Evolutionary conservation across 768 basidiomycete species (phyloP).

Genomic region (Suillus variegatus): DNA sequence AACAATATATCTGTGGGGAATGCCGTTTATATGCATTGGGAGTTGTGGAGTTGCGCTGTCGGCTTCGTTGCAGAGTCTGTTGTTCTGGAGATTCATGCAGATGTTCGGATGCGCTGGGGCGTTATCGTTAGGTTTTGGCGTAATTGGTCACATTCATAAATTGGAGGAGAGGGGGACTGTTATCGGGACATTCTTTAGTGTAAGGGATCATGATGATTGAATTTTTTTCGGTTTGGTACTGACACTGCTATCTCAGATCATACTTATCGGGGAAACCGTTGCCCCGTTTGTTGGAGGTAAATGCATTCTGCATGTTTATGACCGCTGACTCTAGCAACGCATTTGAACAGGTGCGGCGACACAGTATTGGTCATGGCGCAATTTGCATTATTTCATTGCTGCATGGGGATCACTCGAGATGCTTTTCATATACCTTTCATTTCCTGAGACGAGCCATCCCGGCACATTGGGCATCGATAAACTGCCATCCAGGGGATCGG

Average conservation of each 20-base stretch:
- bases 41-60: conserved; percentile 62
- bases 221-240: not conserved
- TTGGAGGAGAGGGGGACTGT: conserved; percentile 61
- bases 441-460: conserved; percentile 74
- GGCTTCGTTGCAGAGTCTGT: conserved; percentile 43
- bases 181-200: conserved; percentile 59
- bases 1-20: conserved; percentile 54
- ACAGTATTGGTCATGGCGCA: conserved; percentile 67
- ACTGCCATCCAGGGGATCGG: conserved; percentile 27
- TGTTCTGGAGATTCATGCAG: conserved; percentile 67
- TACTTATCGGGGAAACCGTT: conserved; percentile 59
- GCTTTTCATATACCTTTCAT: conserved; percentile 40
- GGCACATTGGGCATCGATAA: conserved; percentile 57
- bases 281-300: conserved; percentile 61
- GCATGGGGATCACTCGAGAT: conserved; percentile 41
- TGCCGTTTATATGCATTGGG: conserved; percentile 60
- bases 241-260: conserved; percentile 32
- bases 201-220: conserved; percentile 27
- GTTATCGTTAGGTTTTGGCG: conserved; percentile 53
- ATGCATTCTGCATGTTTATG: not conserved
- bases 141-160: conserved; percentile 66
- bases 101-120: conserved; percentile 64
- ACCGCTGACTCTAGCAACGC: not conserved
- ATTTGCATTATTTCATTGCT: conserved; percentile 52
- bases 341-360: conserved; percentile 43